Percentiles rank a stretch among this genome's conserved stretches.
These are phyloP conservation scores for Stevia rebaudiana DNA, from an alignment of 140 eudicot species.

Conservation along the genomic window DNA sequence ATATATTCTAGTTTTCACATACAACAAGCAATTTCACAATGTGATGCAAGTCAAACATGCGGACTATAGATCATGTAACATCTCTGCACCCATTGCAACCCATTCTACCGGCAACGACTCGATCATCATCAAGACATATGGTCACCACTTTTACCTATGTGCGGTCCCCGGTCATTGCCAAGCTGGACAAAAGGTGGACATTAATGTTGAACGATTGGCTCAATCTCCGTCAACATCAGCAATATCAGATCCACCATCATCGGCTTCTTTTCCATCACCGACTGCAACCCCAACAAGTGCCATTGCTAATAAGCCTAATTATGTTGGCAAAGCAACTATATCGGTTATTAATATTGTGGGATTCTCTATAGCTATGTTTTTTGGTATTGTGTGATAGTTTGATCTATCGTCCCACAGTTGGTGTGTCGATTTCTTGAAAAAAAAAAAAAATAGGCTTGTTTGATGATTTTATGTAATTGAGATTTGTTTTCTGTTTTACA, in stretches of 20 bases:
- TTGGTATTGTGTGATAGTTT: conserved; percentile 16
- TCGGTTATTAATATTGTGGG: conserved; percentile 11
- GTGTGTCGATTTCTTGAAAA: conserved; percentile 16
- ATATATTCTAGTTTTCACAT: conserved; percentile 55
- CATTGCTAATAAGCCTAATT: conserved; percentile 12
- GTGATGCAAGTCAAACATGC: conserved; percentile 88
- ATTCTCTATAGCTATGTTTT: conserved; percentile 22
- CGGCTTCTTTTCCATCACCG: conserved; percentile 17
- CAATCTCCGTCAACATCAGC: conserved; percentile 35
- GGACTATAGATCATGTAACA: conserved; percentile 62
- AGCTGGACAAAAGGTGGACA: conserved; percentile 79
- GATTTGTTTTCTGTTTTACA: not conserved
- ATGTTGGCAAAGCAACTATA: conserved; percentile 15
- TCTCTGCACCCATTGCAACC: conserved; percentile 63
- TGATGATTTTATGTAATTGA: conserved; percentile 8
- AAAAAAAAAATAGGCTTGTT: conserved; percentile 16
- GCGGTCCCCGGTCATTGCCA: conserved; percentile 94
- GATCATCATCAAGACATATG: conserved; percentile 42
- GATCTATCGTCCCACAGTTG: conserved; percentile 14
- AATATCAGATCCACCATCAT: conserved; percentile 11
- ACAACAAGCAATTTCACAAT: conserved; percentile 80
- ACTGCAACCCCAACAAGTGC: conserved; percentile 31
- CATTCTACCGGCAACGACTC: conserved; percentile 80
- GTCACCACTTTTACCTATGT: conserved; percentile 78
- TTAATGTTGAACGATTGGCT: conserved; percentile 44